Base-by-base conservation (phyloP, 768 basidiomycete genomes). In the Lactarius pseudohatsudake region DNA sequence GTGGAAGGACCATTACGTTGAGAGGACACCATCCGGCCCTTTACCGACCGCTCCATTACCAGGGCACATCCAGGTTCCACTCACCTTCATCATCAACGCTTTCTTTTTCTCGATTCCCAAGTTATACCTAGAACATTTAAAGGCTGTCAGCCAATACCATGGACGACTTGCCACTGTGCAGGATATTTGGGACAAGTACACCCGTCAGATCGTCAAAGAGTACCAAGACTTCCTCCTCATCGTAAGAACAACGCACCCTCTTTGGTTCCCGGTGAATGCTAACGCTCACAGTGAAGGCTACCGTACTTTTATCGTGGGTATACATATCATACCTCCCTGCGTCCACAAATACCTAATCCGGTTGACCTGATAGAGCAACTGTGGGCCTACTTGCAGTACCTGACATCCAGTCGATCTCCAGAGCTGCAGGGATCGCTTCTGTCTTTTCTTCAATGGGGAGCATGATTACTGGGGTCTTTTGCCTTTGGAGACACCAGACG, bases 161-260 rank as follows among this genome's bases (percentile, higher is more conserved):
- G 84, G 83, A 3, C 80, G 84, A 18, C 74, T 85, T 30, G 75
- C 78, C 2, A 80, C 76, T 45, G 75, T 84, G n/a, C 80, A 83
- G 68, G 72, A 77, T 57, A 81, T 77, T 47, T 86, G 84, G 84
- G 77, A 82, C 60, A 72, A 68, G 18, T 85, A 85, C 64, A 80
- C 84, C 28, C 77, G 80, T 41, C 79, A 82, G 41, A 77, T 86
- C 6, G 81, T 82, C 6, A 76, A 80, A 65, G 84, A 85, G 68
- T 85, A 85, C 70, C 82, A 83, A 10, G 80, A 85, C 64, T 85
- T 86, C 67, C 75, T 85, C 22, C 77, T 85, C 8, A 80, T 86
- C 41, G 85, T 85, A 67, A 76, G 83, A 22, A 22, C 20, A 28
- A 16, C 7, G 4, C 45, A 18, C 60, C 56, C 34, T 59, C 11